Base-by-base conservation (phyloP, 768 basidiomycete species). In the Kwoniella sp. region DNA sequence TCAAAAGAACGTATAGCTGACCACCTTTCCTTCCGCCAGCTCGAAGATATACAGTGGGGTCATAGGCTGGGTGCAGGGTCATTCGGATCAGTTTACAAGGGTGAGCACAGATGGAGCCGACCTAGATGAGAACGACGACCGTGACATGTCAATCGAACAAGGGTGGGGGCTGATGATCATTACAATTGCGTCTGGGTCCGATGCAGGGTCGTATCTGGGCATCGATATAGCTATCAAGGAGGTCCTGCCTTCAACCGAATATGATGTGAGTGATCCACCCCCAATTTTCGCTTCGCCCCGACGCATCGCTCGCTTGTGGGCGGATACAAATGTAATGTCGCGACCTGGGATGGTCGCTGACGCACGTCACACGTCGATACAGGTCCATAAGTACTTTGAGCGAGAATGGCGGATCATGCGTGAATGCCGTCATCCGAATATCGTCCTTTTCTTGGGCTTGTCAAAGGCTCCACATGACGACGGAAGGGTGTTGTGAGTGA, bases 321-420 rank as follows among this genome's bases (percentile, higher is more conserved):
- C 41, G 51, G 25, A n/a, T n/a, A n/a, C n/a, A 11, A 11, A n/a
- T 45, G 41, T 11, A 45, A 20, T 26, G 48, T 8, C 48, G 48
- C 7, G 8, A 5, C 7, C 8, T 17, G 26, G 54, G 15, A 31
- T 7, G 11, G 26, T 4, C 4, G 25, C 20, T 30, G 26, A n/a
- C 31, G 8, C 29, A n/a, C 37, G 26, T 15, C n/a, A 28, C 13
- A 47, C 26, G 58, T 22, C 29, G 37, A 2, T 23, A 50, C 69
- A 76, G 82, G 77, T 75, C 20, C 74, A 89, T 73, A 99, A 99
- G 82, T 98, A 99, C 83, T 95, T 98, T 79, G 92, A 95, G 76
- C 86, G 95, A n/a, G 95, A 99, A 85, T 96, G 93, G 92, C 86
- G 91, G 30, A 86, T 98, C 30, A 96, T 97, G 93, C 85, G 87